Conservation (phyloP, 1,284 basidiomycete species). For the Athelia sp. region DNA sequence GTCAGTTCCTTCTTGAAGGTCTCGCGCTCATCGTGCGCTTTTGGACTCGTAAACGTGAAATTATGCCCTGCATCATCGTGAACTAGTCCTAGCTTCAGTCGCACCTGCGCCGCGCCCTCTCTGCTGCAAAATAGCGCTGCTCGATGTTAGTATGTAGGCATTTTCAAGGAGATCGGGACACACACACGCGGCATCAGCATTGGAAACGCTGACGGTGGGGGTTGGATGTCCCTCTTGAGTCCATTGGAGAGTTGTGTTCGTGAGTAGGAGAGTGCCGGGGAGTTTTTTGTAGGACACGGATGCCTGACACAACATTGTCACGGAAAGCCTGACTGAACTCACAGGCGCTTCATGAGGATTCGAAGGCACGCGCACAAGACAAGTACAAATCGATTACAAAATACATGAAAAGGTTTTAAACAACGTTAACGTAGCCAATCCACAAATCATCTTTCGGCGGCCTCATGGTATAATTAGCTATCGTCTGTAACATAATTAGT, state of each 20-base stretch:
- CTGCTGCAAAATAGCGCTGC: slow-evolving; percentile 80
- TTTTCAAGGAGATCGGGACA: slow-evolving; percentile 14
- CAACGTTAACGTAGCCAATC: no score
- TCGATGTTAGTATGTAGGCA: neutral
- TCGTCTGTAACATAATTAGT: no score
- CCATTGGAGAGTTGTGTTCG: slow-evolving; percentile 65
- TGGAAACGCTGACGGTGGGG: slow-evolving; percentile 56
- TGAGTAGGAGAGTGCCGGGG: slow-evolving; percentile 66
- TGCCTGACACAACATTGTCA: slow-evolving; percentile 58
- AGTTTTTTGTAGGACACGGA: slow-evolving; percentile 79
- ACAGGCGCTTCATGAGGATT: no score
- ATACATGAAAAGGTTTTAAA: no score
- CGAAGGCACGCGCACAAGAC: no score
- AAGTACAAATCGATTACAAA: no score
- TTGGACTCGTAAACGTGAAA: slow-evolving; percentile 72
- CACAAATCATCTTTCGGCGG: no score
- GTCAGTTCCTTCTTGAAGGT: slow-evolving; percentile 76
- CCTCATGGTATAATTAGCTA: no score
- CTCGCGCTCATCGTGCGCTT: slow-evolving; percentile 66
- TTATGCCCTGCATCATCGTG: slow-evolving; percentile 68
- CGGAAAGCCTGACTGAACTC: no score
- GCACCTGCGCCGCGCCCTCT: slow-evolving; percentile 69
- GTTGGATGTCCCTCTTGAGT: slow-evolving; percentile 60
- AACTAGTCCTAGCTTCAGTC: slow-evolving; percentile 65
- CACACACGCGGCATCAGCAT: slow-evolving; percentile 61